Evolutionary conservation across 805 yeast species (phyloP).

Genomic region (Barnettozyma populi): DNA sequence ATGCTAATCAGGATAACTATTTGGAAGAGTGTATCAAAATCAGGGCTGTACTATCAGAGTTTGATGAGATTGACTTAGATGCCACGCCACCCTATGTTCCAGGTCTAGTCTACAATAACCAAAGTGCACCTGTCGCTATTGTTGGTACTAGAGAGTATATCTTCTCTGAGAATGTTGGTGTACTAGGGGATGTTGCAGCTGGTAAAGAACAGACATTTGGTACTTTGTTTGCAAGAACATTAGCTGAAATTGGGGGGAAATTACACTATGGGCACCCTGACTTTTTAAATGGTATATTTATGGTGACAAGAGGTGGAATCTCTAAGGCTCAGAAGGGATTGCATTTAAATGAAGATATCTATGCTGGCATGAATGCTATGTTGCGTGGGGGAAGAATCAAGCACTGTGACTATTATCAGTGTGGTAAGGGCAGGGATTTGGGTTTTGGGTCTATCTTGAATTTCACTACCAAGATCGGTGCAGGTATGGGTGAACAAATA

Average conservation of each 20-base stretch:
- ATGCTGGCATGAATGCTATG: conserved; percentile 90
- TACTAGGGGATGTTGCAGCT: conserved; percentile 93
- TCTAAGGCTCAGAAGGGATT: conserved; percentile 93
- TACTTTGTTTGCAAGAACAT: conserved; percentile 86
- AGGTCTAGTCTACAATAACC: conserved; percentile 40
- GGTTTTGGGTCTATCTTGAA: conserved; percentile 91
- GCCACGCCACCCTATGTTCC: conserved; percentile 54
- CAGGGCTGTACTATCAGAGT: conserved; percentile 81
- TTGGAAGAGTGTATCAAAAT: conserved; percentile 91
- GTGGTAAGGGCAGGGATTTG: conserved; percentile 94
- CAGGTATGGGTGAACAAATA: conserved; percentile 98
- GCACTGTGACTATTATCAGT: conserved; percentile 93
- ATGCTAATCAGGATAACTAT: conserved; percentile 95
- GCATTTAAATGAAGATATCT: conserved; percentile 91
- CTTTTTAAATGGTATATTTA: conserved; percentile 81
- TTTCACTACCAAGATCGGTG: conserved; percentile 93
- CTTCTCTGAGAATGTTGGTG: conserved; percentile 88
- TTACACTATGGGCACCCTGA: conserved; percentile 97
- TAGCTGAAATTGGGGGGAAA: conserved; percentile 92
- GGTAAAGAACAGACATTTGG: conserved; percentile 98
- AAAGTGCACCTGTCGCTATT: conserved; percentile 69
- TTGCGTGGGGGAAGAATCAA: conserved; percentile 90
- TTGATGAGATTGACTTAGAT: conserved; percentile 68
- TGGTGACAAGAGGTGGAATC: conserved; percentile 94
- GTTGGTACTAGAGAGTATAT: conserved; percentile 94